Conservation (phyloP, 1,139 yeast genomes). For the Sugiyamaella castrensis region DNA sequence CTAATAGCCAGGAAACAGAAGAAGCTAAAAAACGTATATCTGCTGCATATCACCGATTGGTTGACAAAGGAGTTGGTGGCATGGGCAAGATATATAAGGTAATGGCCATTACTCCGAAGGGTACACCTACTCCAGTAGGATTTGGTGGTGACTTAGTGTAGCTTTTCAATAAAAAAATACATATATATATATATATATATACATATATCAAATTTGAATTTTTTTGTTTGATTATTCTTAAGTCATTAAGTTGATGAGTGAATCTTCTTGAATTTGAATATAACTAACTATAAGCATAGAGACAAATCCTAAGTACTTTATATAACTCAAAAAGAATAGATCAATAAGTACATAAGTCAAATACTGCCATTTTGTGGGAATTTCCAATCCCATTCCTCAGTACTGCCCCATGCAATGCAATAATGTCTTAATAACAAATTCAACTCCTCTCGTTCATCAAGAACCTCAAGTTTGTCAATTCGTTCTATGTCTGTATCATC, state of each 20-base stretch:
- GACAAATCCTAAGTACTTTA: too few relatives aligned
- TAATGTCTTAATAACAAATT: constrained; percentile 73
- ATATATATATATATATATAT: neutral
- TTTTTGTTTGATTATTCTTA: too few relatives aligned
- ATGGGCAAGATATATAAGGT: constrained; percentile 83
- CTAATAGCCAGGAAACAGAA: constrained; percentile 32
- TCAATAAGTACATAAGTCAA: neutral
- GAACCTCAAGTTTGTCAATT: constrained; percentile 62
- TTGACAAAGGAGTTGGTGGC: constrained; percentile 55
- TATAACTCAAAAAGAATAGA: too few relatives aligned
- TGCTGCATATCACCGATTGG: constrained; percentile 60
- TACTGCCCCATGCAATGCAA: constrained; percentile 48
- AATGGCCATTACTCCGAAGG: constrained; percentile 57
- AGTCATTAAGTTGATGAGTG: too few relatives aligned
- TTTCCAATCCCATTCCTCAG: constrained; percentile 3
- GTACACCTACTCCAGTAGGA: constrained; percentile 44
- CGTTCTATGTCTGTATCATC: constrained; percentile 47
- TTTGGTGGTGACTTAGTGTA: constrained; percentile 39
- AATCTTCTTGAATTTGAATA: too few relatives aligned
- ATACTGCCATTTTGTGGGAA: constrained; percentile 3
- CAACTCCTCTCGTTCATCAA: constrained; percentile 90
- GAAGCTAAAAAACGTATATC: constrained; percentile 45
- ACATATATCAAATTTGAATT: too few relatives aligned
- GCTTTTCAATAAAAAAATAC: neutral
- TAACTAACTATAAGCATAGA: too few relatives aligned